These are phyloP conservation scores for Perkinsela sp. DNA, from an alignment of 208 protist genomes.

Conservation along the genomic window DNA sequence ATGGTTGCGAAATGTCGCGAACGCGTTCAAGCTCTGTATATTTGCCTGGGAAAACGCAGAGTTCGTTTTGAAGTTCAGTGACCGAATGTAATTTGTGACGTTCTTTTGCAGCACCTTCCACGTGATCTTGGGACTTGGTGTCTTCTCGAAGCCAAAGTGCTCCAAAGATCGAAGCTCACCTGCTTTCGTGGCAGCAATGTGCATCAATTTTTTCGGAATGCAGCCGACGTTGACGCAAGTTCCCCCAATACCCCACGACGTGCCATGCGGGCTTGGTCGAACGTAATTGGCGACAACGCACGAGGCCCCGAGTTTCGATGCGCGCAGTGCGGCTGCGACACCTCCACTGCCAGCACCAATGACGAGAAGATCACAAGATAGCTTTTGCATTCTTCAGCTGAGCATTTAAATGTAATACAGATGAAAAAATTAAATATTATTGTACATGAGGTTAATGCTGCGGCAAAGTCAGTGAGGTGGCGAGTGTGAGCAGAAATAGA, in stretches of 20 bases:
- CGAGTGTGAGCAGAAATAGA: too few relatives aligned
- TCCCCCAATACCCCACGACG: constrained; percentile 31
- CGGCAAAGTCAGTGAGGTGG: too few relatives aligned
- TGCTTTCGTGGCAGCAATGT: constrained; percentile 24
- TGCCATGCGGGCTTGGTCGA: constrained; percentile 29
- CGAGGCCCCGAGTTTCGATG: constrained; percentile 35
- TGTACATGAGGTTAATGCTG: too few relatives aligned
- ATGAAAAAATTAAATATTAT: too few relatives aligned
- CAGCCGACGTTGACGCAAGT: constrained; percentile 58
- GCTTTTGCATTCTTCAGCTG: too few relatives aligned
- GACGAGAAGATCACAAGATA: constrained; percentile 57
- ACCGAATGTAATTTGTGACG: constrained; percentile 38
- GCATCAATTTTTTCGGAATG: constrained; percentile 57
- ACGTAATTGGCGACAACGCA: constrained; percentile 49
- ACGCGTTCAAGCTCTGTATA: constrained; percentile 26
- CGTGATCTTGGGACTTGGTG: constrained; percentile 16
- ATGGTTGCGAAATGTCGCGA: constrained; percentile 36
- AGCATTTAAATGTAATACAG: too few relatives aligned
- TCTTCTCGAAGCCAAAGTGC: constrained; percentile 50
- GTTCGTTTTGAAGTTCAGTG: constrained; percentile 57
- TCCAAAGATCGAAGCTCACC: too few relatives aligned
- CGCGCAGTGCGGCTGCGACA: constrained; percentile 46
- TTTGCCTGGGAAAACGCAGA: constrained; percentile 44
- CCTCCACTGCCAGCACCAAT: constrained; percentile 54
- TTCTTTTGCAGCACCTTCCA: constrained; percentile 47